These are phyloP conservation scores for Leccinum angustisporum DNA, from an alignment of 1,284 basidiomycete genomes.

Conservation along the genomic window DNA sequence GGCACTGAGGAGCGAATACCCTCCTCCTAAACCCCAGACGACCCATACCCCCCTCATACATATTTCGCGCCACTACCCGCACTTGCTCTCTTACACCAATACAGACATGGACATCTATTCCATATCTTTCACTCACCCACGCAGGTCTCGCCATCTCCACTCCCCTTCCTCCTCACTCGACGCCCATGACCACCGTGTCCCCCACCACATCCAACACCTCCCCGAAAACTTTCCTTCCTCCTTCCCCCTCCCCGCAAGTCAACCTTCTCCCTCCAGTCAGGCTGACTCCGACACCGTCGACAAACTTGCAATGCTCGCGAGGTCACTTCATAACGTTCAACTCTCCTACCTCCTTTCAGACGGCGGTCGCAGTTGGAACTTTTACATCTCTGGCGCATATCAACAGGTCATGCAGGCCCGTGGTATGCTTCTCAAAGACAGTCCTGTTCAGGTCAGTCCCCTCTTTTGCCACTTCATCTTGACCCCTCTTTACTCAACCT, in stretches of 20 bases:
- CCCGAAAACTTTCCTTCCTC: constrained; percentile 38
- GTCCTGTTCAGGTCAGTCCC: constrained; percentile 72
- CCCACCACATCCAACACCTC: constrained; percentile 38
- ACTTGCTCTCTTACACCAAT: constrained; percentile 2
- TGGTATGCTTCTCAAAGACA: constrained; percentile 86
- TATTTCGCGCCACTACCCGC: constrained; percentile 8
- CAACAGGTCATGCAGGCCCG: constrained; percentile 91
- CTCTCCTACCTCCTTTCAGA: constrained; percentile 77
- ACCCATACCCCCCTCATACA: constrained; percentile 19
- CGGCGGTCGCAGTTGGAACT: constrained; percentile 78
- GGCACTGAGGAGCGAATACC: constrained; percentile 29
- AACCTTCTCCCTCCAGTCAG: constrained; percentile 46
- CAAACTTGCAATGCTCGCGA: constrained; percentile 78
- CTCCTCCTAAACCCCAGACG: constrained; percentile 25
- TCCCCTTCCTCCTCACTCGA: constrained; percentile 65
- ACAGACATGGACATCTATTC: constrained; percentile 86
- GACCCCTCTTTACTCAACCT: constrained; percentile 18
- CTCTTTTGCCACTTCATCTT: constrained; percentile 9
- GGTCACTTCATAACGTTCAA: constrained; percentile 79
- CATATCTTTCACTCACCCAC: constrained; percentile 86
- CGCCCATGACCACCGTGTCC: constrained; percentile 51
- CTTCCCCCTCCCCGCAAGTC: constrained; percentile 37
- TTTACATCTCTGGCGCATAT: constrained; percentile 88
- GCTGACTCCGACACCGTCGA: constrained; percentile 75
- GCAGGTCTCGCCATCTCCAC: constrained; percentile 62